A percentile compares a stretch with the other conserved stretches of the same genome.
phyloP scores from a whole-genome alignment of 2,329 filamentous ascomycete genomes.

The Tothia fuscella region DNA sequence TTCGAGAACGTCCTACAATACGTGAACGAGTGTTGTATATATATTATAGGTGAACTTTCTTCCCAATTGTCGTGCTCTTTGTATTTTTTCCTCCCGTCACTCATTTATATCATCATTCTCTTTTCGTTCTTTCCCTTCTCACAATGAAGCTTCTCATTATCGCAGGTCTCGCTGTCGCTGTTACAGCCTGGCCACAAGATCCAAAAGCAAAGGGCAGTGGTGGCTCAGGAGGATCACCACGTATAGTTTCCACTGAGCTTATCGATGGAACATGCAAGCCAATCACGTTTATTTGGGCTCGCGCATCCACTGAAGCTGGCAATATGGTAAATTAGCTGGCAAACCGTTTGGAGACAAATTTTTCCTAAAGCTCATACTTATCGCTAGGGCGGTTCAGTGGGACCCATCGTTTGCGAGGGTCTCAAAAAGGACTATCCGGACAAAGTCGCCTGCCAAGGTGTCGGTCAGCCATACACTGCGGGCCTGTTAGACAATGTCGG shows the following conservation, averaged over 20 bases:
- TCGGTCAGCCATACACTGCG: conserved; percentile 5
- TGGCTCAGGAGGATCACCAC: too few relatives aligned
- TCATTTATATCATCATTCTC: too few relatives aligned
- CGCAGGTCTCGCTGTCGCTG: too few relatives aligned
- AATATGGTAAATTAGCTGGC: conserved; percentile 22
- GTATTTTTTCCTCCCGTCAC: too few relatives aligned
- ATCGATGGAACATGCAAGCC: conserved; percentile 23
- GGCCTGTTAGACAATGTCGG: conserved; percentile 6
- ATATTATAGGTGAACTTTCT: too few relatives aligned
- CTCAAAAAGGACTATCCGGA: neutral
- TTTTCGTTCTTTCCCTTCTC: too few relatives aligned
- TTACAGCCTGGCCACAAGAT: too few relatives aligned
- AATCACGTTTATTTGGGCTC: conserved; percentile 30
- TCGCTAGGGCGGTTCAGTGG: neutral
- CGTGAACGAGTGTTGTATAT: too few relatives aligned
- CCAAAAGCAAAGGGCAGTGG: too few relatives aligned
- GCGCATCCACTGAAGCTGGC: conserved; percentile 28
- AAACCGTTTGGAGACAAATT: neutral
- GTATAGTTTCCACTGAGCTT: conserved; percentile 30
- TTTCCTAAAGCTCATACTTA: neutral
- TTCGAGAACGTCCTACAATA: too few relatives aligned
- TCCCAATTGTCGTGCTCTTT: too few relatives aligned
- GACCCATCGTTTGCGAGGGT: neutral
- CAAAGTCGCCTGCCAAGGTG: conserved; percentile 1
- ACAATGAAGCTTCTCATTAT: too few relatives aligned